phyloP scores from a whole-genome alignment of 495 filamentous ascomycete genomes.

The Hyaloscypha variabilis region DNA sequence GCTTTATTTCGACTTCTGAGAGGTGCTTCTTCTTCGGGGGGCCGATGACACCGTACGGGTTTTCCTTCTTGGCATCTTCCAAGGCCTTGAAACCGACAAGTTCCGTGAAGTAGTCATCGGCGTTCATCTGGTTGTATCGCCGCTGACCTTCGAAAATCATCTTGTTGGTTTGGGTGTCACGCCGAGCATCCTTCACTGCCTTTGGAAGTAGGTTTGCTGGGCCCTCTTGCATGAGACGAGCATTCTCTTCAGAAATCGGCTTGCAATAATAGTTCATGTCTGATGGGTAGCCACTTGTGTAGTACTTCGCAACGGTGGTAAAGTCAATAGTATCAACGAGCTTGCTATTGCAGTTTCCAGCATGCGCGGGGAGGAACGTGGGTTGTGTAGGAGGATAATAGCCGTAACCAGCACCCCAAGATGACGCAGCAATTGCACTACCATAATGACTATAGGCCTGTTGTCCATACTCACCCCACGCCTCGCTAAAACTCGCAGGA shows the following conservation, averaged over 20 bases:
- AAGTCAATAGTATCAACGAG: conserved; percentile 5
- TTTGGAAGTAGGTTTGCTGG: neutral
- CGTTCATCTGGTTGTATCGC: neutral
- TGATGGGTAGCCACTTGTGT: conserved; percentile 11
- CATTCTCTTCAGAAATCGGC: neutral
- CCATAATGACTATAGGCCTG: neutral
- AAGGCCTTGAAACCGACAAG: neutral
- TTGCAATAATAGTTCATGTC: neutral
- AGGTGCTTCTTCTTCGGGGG: conserved; percentile 2
- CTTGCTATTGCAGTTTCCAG: neutral
- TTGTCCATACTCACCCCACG: neutral
- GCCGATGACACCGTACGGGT: neutral
- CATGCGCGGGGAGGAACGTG: neutral
- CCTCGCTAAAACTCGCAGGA: neutral
- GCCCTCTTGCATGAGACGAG: neutral
- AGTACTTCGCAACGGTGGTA: conserved; percentile 10
- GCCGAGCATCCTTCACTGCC: neutral
- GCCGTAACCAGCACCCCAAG: neutral
- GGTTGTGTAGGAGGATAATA: neutral
- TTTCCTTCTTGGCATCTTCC: neutral
- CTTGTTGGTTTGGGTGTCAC: neutral
- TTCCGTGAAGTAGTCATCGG: conserved; percentile 7
- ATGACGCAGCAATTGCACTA: neutral
- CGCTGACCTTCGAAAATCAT: conserved; percentile 14
- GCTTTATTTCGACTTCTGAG: neutral